Base-by-base conservation (phyloP, 495 filamentous ascomycete genomes). In the Penicillium subrubescens region DNA sequence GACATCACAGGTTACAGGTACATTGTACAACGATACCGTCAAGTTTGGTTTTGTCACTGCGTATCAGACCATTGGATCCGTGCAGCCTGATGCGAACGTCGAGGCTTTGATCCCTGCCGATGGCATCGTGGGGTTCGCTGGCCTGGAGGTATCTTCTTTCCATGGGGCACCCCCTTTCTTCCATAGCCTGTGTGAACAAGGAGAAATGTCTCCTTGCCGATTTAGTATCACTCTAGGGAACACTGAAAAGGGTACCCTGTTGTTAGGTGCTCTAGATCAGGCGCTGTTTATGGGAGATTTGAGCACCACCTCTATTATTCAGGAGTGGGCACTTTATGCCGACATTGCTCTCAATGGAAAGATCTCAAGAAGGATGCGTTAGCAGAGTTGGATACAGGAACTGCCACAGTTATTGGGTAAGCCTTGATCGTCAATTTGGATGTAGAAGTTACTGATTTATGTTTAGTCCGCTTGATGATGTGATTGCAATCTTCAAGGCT, bases 41-140 rank as follows among this genome's bases (percentile, higher is more conserved):
- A 59, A 44, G 12, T 66, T 64, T 59, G 67, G 59, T 31, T 8
- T 41, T 7, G 35, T 60, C 12, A 60, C 5, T 25, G 50, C 37
- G 5, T 41, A 50, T 15, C 67, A 63, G 48, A 66, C 61, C 2
- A 37, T 68, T 39, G 66, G 66, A 17, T 51, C 52, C 6, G 62
- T 54, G 17, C 37, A 41, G 15, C 14, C 37, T 41, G 37, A 14
- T 14, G 37, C 37, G 14, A 50, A 59, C 33, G 54, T 33, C 1
- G 21, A n/a, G 21, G 31, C 19, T 25, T 37, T 66, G 31, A 61
- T 69, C 19, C 67, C 63, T 11, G 63, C 23, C n/a, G 67, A 69
- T 54, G 67, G 63, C 1, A 61, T 69, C 12, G 60, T 65, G n/a
- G 67, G 67, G 5, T 65, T 69, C 21, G 62, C 60, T 11, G 62